A percentile compares a stretch with the other conserved stretches of the same genome.
Conservation (phyloP, 2,329 filamentous ascomycete species). For the Emericellopsis atlantica region DNA sequence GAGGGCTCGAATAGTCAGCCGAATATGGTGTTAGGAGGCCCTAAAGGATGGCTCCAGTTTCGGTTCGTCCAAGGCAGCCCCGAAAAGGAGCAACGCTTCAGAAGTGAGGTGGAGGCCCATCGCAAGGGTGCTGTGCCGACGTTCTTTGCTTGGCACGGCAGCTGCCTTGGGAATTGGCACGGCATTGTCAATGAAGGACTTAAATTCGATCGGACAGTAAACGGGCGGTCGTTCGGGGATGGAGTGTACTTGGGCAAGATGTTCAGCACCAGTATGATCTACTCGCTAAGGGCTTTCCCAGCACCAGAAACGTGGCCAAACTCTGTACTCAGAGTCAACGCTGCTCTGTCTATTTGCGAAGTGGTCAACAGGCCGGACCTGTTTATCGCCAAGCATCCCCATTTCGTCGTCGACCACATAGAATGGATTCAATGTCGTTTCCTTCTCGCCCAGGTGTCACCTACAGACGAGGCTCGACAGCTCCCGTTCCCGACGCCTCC, state of each 20-base stretch:
- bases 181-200: constrained; percentile 75
- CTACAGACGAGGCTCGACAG: neutral
- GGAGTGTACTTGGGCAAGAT: constrained; percentile 69
- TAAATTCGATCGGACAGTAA: constrained; percentile 46
- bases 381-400: constrained; percentile 42
- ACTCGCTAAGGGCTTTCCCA: constrained; percentile 15
- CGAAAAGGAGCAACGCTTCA: constrained; percentile 71
- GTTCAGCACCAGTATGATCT: constrained; percentile 42
- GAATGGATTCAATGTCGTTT: constrained; percentile 91
- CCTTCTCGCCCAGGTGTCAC: constrained; percentile 41
- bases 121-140: constrained; percentile 40
- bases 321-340: constrained; percentile 46
- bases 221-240: constrained; percentile 64
- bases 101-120: constrained; percentile 39
- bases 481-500: neutral
- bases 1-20: constrained; percentile 19
- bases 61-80: constrained; percentile 79
- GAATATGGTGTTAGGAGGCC: constrained; percentile 46
- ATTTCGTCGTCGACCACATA: constrained; percentile 60
- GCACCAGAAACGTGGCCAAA: constrained; percentile 42
- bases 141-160: constrained; percentile 82
- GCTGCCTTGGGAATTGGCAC: constrained; percentile 69
- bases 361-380: constrained; percentile 61
- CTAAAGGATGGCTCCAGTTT: constrained; percentile 59
- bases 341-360: constrained; percentile 67